Percentiles rank a stretch among this genome's conserved stretches.
Evolutionary conservation across 768 basidiomycete genomes (phyloP).

Genomic region (Boletus rufocinnamomeus): DNA sequence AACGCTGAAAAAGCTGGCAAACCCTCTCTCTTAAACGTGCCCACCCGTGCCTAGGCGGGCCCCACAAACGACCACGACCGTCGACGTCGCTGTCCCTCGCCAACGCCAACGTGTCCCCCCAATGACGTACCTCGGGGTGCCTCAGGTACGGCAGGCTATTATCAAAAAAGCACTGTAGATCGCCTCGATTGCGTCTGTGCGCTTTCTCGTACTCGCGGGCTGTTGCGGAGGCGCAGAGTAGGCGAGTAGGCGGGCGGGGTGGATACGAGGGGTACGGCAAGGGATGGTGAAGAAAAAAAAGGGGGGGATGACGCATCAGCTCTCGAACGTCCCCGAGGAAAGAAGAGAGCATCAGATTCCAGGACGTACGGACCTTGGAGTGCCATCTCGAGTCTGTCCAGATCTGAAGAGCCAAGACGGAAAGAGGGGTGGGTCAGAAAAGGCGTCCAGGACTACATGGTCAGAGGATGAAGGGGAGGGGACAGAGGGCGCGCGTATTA

Average conservation of each 20-base stretch:
- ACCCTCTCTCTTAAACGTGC: no score
- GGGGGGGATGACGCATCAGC: neutral
- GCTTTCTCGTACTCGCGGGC: conserved; percentile 74
- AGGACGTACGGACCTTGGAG: conserved; percentile 58
- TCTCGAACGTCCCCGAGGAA: no score
- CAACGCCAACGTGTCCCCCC: conserved; percentile 54
- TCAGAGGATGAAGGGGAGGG: neutral
- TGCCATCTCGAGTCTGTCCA: conserved; percentile 89
- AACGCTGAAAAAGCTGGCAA: no score
- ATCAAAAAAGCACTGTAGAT: conserved; percentile 79
- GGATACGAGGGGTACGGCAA: neutral
- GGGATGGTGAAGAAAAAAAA: neutral
- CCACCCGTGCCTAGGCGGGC: neutral
- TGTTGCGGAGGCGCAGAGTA: conserved; percentile 25
- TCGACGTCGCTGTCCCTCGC: conserved; percentile 11
- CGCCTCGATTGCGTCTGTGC: conserved; percentile 41
- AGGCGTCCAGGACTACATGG: neutral
- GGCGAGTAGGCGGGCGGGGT: no score
- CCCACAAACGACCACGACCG: neutral
- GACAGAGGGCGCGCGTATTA: neutral
- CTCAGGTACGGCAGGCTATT: conserved; percentile 70
- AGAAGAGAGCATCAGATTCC: neutral
- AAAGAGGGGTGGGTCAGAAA: neutral
- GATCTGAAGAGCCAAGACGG: conserved; percentile 49
- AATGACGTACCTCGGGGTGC: conserved; percentile 71